phyloP scores from a whole-genome alignment of 2,329 filamentous ascomycete species.

The Elsinoe arachidis region DNA sequence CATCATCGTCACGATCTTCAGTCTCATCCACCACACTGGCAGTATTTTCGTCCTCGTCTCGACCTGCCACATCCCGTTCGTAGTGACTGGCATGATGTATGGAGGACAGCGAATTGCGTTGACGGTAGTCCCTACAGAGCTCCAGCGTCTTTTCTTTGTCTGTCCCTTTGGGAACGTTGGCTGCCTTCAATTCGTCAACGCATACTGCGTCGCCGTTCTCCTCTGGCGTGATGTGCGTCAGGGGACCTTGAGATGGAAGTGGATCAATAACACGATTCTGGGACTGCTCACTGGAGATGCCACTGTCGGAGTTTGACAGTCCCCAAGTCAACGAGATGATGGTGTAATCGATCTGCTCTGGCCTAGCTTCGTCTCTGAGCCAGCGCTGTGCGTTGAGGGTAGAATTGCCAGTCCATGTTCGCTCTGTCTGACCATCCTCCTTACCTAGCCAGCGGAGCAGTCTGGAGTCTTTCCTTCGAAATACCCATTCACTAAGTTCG shows the following conservation, averaged over 20 bases:
- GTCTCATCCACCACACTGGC: no score
- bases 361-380: conserved; percentile 36
- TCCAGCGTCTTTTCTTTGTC: background rate
- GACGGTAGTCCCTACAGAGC: background rate
- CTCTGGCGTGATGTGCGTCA: background rate
- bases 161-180: background rate
- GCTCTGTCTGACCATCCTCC: conserved; percentile 28
- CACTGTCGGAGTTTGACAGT: no score
- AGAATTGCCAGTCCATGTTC: conserved; percentile 41
- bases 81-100: background rate
- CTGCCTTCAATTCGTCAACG: background rate
- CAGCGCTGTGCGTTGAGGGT: conserved; percentile 26
- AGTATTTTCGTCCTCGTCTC: no score
- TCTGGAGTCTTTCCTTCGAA: conserved; percentile 22
- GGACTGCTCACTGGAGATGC: no score
- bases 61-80: no score
- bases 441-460: conserved; percentile 8
- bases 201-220: background rate
- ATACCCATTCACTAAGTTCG: conserved; percentile 30
- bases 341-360: conserved; percentile 36
- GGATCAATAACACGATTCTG: no score
- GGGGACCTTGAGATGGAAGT: no score
- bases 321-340: conserved; percentile 33
- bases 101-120: background rate
- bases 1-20: no score